Base-by-base conservation (phyloP, 148 eudicot genomes). In the Vaccinium darrowii region DNA sequence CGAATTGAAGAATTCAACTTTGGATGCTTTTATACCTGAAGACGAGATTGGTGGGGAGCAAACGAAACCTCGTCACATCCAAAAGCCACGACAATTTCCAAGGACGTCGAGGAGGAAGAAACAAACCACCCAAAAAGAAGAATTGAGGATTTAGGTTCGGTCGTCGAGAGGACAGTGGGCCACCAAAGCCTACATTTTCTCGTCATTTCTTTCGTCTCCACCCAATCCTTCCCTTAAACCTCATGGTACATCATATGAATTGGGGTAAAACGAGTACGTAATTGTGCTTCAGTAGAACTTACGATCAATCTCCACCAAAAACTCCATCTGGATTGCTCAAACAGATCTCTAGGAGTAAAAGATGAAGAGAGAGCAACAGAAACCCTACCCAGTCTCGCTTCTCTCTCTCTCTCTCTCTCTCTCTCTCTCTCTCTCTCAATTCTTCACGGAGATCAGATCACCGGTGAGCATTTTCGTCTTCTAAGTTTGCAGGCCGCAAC, bases 171-270 rank as follows among this genome's bases (percentile, higher is more conserved):
- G 67, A 90, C 78, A 8, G 84, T 83, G 1, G 98, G 99, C 98
- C 98, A 97, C 99, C 99, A 97, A 74, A 97, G 84, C 93, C 98
- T 89, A 86, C 95, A 93, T 76, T 89, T 93, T 76, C 76, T 88
- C 87, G 83, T 90, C 93, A 89, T 91, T 65, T 81, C 47, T 4
- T 43, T 86, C 81, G 47, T 51, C 77, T 89, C 83, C 27, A 21
- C 21, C 69, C 27, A 51, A 51, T 56, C 51, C 47, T 25, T 81
- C 58, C 27, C 13, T 27, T 71, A 19, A 33, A 57, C 54, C 16
- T 9, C 21, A 1, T 62, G 36, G 19, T 62, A 80, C 56, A 33
- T 33, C 69, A 51, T 80, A 80, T 27, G 19, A 33, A 43, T 43
- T 21, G n/a, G 3, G 1, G 50, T 16, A 9, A 57, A 57, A 16